phyloP scores from a whole-genome alignment of 176 grass and related monocot species.

The Lolium rigidum region DNA sequence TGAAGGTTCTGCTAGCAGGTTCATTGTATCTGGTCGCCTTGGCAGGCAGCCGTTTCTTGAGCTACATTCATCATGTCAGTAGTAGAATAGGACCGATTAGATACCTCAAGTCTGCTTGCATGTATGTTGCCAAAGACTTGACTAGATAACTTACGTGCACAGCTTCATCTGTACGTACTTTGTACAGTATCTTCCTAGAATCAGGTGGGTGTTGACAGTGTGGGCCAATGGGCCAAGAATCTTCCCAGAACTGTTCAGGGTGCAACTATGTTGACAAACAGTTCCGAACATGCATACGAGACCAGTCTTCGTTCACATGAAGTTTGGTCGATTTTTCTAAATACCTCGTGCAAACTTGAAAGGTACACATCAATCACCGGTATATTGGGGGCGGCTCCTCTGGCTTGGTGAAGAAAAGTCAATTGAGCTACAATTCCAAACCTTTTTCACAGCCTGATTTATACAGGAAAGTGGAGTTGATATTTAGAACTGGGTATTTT shows the following conservation, averaged over 20 bases:
- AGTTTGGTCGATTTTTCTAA: not conserved
- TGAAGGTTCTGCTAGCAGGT: not conserved
- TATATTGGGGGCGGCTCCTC: not conserved
- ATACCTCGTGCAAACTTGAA: not conserved
- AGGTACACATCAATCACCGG: not conserved
- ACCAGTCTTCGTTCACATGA: not conserved
- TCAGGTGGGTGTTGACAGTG: not conserved
- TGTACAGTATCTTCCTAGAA: not conserved
- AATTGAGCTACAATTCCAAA: not conserved
- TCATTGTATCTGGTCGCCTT: constrained; percentile 34
- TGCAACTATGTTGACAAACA: not conserved
- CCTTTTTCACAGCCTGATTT: not conserved
- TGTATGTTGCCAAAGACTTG: no score
- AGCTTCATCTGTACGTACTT: not conserved
- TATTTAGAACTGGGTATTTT: no score
- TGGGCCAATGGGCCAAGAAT: not conserved
- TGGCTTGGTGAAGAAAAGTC: not conserved
- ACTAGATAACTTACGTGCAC: no score
- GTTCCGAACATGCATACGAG: not conserved
- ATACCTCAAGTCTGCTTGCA: not conserved
- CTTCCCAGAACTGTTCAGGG: not conserved
- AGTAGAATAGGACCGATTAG: not conserved
- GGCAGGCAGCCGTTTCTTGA: not conserved
- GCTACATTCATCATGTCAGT: not conserved
- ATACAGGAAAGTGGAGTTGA: no score